phyloP scores from a whole-genome alignment of 2,329 filamentous ascomycete species.

The Pseudopyricularia javanii region DNA sequence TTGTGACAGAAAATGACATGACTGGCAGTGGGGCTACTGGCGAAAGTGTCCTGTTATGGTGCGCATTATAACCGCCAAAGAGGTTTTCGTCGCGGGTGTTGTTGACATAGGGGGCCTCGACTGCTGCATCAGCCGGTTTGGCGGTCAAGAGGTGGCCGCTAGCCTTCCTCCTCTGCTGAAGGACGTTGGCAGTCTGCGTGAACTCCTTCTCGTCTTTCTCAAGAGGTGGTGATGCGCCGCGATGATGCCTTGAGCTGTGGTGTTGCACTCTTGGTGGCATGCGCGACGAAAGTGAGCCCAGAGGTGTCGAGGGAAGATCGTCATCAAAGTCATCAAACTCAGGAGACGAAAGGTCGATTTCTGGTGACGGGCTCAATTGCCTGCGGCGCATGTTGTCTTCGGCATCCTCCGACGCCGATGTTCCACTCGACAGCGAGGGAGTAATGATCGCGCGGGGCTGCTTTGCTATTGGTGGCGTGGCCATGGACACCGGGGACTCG shows the following conservation, averaged over 20 bases:
- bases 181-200: slow-evolving; percentile 81
- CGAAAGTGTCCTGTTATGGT: slow-evolving; percentile 11
- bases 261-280: slow-evolving; percentile 17
- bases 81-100: slow-evolving; percentile 33
- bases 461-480: slow-evolving; percentile 19
- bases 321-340: slow-evolving; percentile 69
- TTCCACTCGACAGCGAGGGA: slow-evolving; percentile 64
- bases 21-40: slow-evolving; percentile 9
- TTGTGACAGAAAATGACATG: slow-evolving; percentile 31
- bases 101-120: slow-evolving; percentile 17
- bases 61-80: slow-evolving; percentile 30
- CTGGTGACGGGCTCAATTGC: slow-evolving; percentile 79
- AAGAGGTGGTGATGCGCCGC: slow-evolving; percentile 74
- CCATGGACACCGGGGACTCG: slow-evolving; percentile 30
- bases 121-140: slow-evolving; percentile 16
- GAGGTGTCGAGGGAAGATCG: slow-evolving; percentile 43
- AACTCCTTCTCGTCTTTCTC: slow-evolving; percentile 96
- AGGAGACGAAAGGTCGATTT: slow-evolving; percentile 79
- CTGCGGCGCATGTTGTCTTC: slow-evolving; percentile 46
- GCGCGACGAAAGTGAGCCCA: slow-evolving; percentile 46
- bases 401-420: slow-evolving; percentile 61
- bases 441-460: slow-evolving; percentile 55
- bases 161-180: slow-evolving; percentile 58
- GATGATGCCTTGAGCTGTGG: slow-evolving; percentile 28
- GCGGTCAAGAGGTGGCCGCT: slow-evolving; percentile 24